Conservation (phyloP, 805 yeast genomes). For the Zygosaccharomyces gambellarensis region DNA sequence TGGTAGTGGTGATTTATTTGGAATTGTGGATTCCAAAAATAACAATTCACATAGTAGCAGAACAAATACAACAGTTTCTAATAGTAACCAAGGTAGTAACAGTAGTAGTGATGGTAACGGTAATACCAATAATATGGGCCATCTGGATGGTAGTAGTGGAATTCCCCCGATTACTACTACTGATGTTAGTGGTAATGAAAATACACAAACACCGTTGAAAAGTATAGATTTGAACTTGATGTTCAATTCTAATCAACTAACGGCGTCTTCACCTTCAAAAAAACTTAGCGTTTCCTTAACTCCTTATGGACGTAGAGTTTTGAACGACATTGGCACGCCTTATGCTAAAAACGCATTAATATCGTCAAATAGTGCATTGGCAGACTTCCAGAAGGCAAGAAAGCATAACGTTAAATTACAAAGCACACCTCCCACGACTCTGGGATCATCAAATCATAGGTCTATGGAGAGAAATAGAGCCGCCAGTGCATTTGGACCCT, state of each 20-base stretch:
- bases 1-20: not conserved
- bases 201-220: conserved; percentile 28
- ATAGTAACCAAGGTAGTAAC: not conserved
- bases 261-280: conserved; percentile 30
- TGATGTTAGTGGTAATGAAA: conserved; percentile 1
- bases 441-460: conserved; percentile 3
- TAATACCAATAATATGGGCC: conserved; percentile 5
- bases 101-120: conserved; percentile 4
- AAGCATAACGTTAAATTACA: conserved; percentile 20
- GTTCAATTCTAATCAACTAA: conserved; percentile 27
- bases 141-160: conserved; percentile 6
- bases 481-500: not conserved
- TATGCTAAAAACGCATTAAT: conserved; percentile 20
- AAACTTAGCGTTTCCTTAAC: conserved; percentile 28
- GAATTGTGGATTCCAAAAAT: not conserved
- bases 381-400: conserved; percentile 33
- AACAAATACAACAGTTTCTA: not conserved
- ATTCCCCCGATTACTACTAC: conserved; percentile 1
- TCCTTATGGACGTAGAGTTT: conserved; percentile 32
- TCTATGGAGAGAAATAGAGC: not conserved
- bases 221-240: conserved; percentile 33
- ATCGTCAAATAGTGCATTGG: conserved; percentile 32
- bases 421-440: conserved; percentile 13
- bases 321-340: conserved; percentile 33
- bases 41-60: conserved; percentile 7